phyloP scores from a whole-genome alignment of 2,329 filamentous ascomycete genomes.

The Xylaria sp. region DNA sequence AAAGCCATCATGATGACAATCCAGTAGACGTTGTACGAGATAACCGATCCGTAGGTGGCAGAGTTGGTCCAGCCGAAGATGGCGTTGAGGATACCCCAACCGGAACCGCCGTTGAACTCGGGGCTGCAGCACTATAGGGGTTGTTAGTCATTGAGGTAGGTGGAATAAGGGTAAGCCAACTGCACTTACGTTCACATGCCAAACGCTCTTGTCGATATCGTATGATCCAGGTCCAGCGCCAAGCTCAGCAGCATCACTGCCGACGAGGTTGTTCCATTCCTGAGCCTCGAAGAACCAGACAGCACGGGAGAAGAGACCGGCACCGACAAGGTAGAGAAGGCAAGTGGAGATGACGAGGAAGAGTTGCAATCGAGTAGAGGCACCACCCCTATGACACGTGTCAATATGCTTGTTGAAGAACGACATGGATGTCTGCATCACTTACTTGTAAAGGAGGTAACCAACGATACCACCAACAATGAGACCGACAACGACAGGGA shows the following conservation, averaged over 20 bases:
- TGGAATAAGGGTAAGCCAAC: not conserved
- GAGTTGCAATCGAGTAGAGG: constrained; percentile 60
- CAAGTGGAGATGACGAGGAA: constrained; percentile 81
- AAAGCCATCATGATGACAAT: constrained; percentile 63
- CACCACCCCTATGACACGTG: constrained; percentile 46
- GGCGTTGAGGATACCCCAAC: constrained; percentile 84
- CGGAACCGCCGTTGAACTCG: constrained; percentile 63
- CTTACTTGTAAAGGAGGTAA: constrained; percentile 72
- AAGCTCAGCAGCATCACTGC: constrained; percentile 49
- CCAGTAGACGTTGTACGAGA: constrained; percentile 89
- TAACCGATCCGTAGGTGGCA: constrained; percentile 79
- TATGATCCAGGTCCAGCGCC: constrained; percentile 66
- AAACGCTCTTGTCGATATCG: constrained; percentile 71
- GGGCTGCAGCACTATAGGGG: constrained; percentile 70
- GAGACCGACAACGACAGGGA: constrained; percentile 70
- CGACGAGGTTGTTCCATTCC: constrained; percentile 60
- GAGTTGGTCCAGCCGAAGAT: constrained; percentile 85
- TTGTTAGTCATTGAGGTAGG: constrained; percentile 1
- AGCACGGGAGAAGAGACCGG: constrained; percentile 71
- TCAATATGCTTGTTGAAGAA: constrained; percentile 4
- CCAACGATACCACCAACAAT: constrained; percentile 62
- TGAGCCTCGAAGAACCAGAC: constrained; percentile 71
- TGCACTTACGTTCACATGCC: constrained; percentile 69
- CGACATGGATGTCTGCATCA: not conserved
- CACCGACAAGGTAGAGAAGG: constrained; percentile 77